phyloP scores from a whole-genome alignment of 371 early-diverging fungal species.

The Dinochytrium kinnereticum region DNA sequence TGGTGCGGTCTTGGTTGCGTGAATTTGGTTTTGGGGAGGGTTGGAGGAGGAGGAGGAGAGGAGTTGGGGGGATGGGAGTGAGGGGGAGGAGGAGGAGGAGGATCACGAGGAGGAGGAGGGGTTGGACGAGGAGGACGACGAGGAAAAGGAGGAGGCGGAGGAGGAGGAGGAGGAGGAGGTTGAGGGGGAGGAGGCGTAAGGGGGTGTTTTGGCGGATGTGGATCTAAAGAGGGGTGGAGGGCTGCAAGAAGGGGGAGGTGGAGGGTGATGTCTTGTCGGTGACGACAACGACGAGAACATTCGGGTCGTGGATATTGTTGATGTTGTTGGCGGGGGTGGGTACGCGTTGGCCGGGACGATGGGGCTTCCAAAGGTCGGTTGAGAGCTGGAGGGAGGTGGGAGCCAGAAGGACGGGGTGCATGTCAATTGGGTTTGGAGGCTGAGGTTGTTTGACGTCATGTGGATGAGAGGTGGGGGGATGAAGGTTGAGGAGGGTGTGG shows the following conservation, averaged over 20 bases:
- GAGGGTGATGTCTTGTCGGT: not conserved
- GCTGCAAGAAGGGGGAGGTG: not conserved
- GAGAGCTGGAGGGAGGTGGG: not conserved
- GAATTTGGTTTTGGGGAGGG: not conserved
- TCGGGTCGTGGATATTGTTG: not conserved
- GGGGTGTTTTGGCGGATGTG: not conserved
- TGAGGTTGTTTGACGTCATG: too few relatives aligned
- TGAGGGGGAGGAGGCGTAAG: not conserved
- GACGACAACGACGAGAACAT: not conserved
- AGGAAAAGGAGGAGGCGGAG: not conserved
- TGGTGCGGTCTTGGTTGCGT: not conserved
- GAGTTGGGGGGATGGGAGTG: not conserved
- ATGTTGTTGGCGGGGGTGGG: not conserved
- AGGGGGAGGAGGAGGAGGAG: too few relatives aligned
- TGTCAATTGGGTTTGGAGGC: too few relatives aligned
- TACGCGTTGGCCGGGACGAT: not conserved
- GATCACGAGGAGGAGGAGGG: not conserved
- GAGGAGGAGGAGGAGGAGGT: constrained; percentile 6
- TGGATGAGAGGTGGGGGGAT: too few relatives aligned
- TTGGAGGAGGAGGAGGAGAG: not conserved
- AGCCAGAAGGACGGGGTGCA: not conserved
- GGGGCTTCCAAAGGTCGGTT: not conserved
- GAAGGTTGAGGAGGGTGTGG: too few relatives aligned
- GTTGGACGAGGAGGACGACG: not conserved
- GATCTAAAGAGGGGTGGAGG: not conserved